Evolutionary conservation across 225 moss, liverwort and hornwort species (phyloP), one percentile per base, ranked within the genome.

Genomic region (Pseudisothecium myosuroides): DNA sequence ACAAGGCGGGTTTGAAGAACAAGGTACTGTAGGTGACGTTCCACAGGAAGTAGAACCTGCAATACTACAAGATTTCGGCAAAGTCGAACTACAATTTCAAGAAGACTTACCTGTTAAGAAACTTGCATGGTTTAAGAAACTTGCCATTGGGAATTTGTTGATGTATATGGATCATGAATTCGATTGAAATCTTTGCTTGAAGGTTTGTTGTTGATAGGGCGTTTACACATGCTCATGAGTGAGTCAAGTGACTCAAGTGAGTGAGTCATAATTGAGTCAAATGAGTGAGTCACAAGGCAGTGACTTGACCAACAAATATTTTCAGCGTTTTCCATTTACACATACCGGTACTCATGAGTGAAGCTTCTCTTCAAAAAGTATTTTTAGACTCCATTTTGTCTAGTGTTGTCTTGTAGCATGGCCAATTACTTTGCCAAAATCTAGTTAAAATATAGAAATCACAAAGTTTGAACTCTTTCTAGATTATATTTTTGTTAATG

Each of bases 151-250:
- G 5, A 7, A 58, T 11, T 39, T 41, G 58, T 17, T 27, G 36
- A 22, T 78, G 55, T 10, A 55, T 39, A 27, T 80, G 24, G 80
- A 56, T 56, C 37, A 23, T 36, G 23, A 36, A 77, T 54, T 1
- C 0, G 1, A 3, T 76, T 0, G 1, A 54, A 76, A 77, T 14
- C 0, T 77, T 5, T 23, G 4, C 4, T 37, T 24, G 24, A 78
- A 78, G 55, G 15, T 37, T 55, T 55, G 8, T 13, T 54, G 55
- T 55, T 77, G 15, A 31, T 76, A 52, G 3, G 5, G 9, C 1
- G 5, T 36, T 76, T 23, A 9, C 14, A 36, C 8, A 14, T 52
- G 22, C 36, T 52, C 14, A 36, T 52, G 8, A 50, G 20, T 34
- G 20, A 49, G 7, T 20, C 5, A 50, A 49, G 47, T 31, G 11